Evolutionary conservation across 2,329 filamentous ascomycete genomes (phyloP).

Genomic region (Colletotrichum lupini): DNA sequence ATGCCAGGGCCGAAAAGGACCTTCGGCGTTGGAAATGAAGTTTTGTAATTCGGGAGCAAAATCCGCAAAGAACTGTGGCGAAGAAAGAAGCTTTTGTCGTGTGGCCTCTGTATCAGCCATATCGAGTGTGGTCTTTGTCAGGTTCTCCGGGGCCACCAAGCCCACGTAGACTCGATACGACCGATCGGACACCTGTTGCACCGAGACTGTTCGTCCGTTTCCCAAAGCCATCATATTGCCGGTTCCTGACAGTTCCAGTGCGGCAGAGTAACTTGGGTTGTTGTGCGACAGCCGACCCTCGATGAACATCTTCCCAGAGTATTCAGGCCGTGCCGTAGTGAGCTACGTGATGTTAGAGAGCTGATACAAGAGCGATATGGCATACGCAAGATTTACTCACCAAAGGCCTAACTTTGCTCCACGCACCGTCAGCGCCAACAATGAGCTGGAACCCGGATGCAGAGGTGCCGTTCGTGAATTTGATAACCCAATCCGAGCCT

Average conservation of each 20-base stretch:
- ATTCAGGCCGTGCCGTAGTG: conserved; percentile 5
- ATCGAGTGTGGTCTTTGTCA: not conserved
- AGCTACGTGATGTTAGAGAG: not conserved
- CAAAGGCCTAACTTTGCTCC: conserved; percentile 22
- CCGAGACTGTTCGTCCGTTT: not conserved
- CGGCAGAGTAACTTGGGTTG: conserved; percentile 8
- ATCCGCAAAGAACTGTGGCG: not conserved
- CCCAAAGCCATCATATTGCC: conserved; percentile 11
- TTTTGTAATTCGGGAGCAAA: not conserved
- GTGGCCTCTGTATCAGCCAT: not conserved
- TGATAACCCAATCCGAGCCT: not conserved
- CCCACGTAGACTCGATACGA: conserved; percentile 17
- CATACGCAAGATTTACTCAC: not conserved
- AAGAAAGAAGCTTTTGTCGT: not conserved
- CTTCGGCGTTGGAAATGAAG: not conserved
- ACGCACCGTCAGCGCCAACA: conserved; percentile 20
- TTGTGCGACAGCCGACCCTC: not conserved
- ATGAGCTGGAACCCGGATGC: conserved; percentile 17
- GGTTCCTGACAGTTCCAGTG: not conserved
- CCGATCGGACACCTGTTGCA: conserved; percentile 6
- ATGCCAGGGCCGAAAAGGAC: conserved; percentile 12
- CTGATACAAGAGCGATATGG: no score
- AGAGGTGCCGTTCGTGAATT: conserved; percentile 3
- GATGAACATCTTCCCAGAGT: conserved; percentile 14
- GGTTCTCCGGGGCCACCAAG: not conserved